Evolutionary conservation across 306 rosid species (phyloP).

Genomic region (Lotus japonicus): DNA sequence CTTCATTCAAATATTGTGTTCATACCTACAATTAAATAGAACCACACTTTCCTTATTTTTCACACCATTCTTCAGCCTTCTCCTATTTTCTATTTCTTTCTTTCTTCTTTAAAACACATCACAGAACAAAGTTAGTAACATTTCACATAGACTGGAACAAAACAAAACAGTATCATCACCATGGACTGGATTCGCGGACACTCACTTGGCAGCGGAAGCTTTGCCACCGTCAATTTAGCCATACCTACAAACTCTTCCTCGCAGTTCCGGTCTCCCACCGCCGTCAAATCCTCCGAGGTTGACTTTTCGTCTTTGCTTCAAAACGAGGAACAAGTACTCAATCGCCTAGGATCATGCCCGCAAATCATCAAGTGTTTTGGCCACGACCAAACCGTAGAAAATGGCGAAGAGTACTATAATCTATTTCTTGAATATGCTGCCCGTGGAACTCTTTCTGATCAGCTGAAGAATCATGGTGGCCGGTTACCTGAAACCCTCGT

Average conservation of each 20-base stretch:
- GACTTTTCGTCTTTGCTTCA: constrained; percentile 24
- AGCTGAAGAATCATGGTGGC: constrained; percentile 41
- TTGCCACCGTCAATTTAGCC: constrained; percentile 58
- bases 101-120: no score
- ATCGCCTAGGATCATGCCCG: constrained; percentile 38
- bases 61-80: no score
- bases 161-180: neutral
- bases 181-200: constrained; percentile 86
- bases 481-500: constrained; percentile 36
- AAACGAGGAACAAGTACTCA: constrained; percentile 53
- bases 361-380: constrained; percentile 47
- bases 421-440: constrained; percentile 63
- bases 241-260: constrained; percentile 2
- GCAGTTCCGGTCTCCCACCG: constrained; percentile 27
- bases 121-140: no score
- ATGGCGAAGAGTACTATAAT: constrained; percentile 40
- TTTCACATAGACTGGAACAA: no score
- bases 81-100: no score
- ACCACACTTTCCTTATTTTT: no score
- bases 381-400: constrained; percentile 31
- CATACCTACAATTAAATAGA: no score
- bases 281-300: constrained; percentile 45
- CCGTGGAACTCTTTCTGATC: constrained; percentile 51
- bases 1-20: no score
- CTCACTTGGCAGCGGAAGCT: constrained; percentile 61